phyloP scores from a whole-genome alignment of 371 early-diverging fungal genomes.

The Conidiobolus incongruus region DNA sequence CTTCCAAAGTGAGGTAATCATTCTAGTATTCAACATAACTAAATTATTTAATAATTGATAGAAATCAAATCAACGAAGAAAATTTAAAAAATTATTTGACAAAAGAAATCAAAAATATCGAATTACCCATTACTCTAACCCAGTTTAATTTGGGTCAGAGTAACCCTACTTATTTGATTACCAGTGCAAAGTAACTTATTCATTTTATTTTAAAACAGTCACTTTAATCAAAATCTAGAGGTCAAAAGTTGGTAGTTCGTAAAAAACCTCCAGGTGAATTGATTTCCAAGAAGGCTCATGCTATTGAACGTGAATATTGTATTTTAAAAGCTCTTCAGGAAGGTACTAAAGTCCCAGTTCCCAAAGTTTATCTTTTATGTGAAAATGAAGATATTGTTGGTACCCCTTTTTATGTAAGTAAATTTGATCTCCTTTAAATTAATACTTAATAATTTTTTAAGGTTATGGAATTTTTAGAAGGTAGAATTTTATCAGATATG shows the following conservation, averaged over 20 bases:
- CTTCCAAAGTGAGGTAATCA: neutral
- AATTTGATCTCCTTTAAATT: neutral
- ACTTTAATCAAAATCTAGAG: neutral
- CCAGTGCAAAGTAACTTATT: conserved; percentile 31
- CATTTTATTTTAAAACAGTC: neutral
- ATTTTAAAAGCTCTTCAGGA: conserved; percentile 49
- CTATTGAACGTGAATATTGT: conserved; percentile 77
- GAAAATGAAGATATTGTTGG: conserved; percentile 54
- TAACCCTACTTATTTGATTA: conserved; percentile 73
- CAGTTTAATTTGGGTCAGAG: conserved; percentile 80
- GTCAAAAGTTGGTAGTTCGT: conserved; percentile 41
- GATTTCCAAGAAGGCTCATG: conserved; percentile 65
- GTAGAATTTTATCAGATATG: conserved; percentile 55
- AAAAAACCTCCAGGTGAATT: conserved; percentile 81
- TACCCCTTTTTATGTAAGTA: conserved; percentile 68
- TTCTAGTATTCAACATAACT: neutral
- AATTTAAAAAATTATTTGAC: conserved; percentile 29
- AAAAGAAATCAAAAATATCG: conserved; percentile 21
- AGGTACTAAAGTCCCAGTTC: conserved; percentile 64
- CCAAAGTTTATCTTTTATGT: conserved; percentile 61
- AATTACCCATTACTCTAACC: conserved; percentile 32
- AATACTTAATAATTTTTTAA: conserved; percentile 5
- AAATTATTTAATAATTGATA: conserved; percentile 5
- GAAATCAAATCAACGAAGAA: conserved; percentile 34
- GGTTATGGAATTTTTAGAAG: conserved; percentile 79